Percentiles rank a stretch among this genome's conserved stretches.
Conservation (phyloP, 176 grass and related monocot genomes). For the Oryza brachyantha region DNA sequence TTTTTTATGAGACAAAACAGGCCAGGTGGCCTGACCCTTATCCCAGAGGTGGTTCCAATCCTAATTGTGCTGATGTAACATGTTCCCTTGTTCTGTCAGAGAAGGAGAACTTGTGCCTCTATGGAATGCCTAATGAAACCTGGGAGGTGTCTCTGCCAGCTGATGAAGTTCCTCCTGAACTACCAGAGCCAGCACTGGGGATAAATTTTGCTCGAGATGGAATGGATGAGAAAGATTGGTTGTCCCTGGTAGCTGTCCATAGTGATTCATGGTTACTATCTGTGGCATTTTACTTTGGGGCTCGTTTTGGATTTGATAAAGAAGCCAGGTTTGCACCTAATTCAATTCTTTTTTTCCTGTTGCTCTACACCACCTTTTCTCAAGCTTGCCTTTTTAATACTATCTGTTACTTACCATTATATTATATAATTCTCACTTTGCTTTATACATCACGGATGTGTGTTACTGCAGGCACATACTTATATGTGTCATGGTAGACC, state of each 20-base stretch:
- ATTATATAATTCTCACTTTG: background rate
- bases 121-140: conserved; percentile 50
- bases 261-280: conserved; percentile 81
- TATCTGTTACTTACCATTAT: background rate
- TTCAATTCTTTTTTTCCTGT: background rate
- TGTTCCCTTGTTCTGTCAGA: conserved; percentile 38
- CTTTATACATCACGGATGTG: background rate
- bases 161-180: conserved; percentile 59
- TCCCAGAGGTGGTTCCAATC: background rate
- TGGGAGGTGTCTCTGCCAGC: conserved; percentile 64
- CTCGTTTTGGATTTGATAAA: conserved; percentile 59
- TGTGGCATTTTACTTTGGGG: conserved; percentile 63
- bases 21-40: too few relatives aligned
- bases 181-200: conserved; percentile 72
- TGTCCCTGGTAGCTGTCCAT: conserved; percentile 58
- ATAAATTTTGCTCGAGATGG: conserved; percentile 80
- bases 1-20: background rate
- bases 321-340: conserved; percentile 44
- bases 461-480: background rate
- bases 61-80: conserved; percentile 5
- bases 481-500: conserved; percentile 1
- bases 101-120: conserved; percentile 74
- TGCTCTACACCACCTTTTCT: background rate
- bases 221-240: conserved; percentile 59
- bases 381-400: background rate